Conservation (phyloP, 1,284 basidiomycete species). For the Ceratobasidium sp. region DNA sequence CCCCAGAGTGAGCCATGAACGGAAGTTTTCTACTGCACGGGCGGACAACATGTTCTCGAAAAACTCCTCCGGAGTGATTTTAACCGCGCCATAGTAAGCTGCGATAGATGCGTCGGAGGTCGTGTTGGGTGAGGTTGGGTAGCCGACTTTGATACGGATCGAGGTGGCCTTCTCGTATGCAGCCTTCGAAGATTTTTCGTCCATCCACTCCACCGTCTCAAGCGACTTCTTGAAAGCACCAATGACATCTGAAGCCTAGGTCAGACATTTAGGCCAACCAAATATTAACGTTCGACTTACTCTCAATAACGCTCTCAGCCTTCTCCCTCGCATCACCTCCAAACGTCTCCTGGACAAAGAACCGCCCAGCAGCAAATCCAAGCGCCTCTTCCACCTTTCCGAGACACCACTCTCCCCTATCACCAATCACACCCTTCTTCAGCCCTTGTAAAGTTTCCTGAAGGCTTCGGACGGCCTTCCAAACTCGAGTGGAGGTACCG, state of each 20-base stretch:
- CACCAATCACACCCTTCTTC: constrained; percentile 87
- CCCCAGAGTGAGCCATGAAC: constrained; percentile 68
- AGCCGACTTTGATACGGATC: constrained; percentile 89
- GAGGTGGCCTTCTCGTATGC: constrained; percentile 84
- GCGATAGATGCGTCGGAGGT: constrained; percentile 66
- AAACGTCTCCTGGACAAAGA: constrained; percentile 91
- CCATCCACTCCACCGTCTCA: constrained; percentile 90
- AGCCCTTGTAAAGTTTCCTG: constrained; percentile 83
- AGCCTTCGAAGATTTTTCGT: constrained; percentile 81
- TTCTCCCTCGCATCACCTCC: constrained; percentile 83
- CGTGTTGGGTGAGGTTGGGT: constrained; percentile 76
- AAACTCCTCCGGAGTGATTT: constrained; percentile 77
- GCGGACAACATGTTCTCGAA: constrained; percentile 87
- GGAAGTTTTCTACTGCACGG: constrained; percentile 63
- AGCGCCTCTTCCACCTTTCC: constrained; percentile 72
- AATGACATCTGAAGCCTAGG: constrained; percentile 73
- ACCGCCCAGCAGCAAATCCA: constrained; percentile 80
- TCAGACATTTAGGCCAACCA: constrained; percentile 17
- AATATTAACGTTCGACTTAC: constrained; percentile 58
- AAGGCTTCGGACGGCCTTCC: constrained; percentile 78
- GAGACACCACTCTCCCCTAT: constrained; percentile 84
- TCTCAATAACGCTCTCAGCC: constrained; percentile 86
- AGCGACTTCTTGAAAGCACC: constrained; percentile 87
- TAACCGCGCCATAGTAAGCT: constrained; percentile 80
- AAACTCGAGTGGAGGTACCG: constrained; percentile 78